Conservation (phyloP, 352 stramenopile genomes). For the Phytophthora podocarpi region DNA sequence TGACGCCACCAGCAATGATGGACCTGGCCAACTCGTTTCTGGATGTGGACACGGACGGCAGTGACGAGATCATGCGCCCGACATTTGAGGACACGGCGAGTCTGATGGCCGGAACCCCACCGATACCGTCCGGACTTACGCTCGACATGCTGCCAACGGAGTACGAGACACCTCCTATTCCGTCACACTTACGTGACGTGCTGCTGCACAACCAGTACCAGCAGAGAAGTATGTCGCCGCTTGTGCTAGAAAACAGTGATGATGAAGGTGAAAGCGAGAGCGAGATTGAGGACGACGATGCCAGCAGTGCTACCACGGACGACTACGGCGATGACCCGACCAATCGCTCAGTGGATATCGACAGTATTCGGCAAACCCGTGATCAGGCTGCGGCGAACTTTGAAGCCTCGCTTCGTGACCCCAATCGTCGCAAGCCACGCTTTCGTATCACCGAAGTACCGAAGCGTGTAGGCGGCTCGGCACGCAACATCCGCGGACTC, state of each 20-base stretch:
- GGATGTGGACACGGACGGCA: constrained; percentile 53
- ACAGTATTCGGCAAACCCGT: constrained; percentile 40
- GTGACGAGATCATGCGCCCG: constrained; percentile 45
- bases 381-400: constrained; percentile 41
- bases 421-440: constrained; percentile 21
- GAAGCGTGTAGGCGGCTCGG: constrained; percentile 16
- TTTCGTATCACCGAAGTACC: constrained; percentile 43
- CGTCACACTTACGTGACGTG: constrained; percentile 34
- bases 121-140: constrained; percentile 52
- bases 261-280: constrained; percentile 35
- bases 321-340: constrained; percentile 31
- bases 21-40: constrained; percentile 58
- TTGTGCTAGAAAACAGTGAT: constrained; percentile 19
- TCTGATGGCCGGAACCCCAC: constrained; percentile 48
- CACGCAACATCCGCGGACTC: constrained; percentile 53
- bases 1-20: constrained; percentile 38
- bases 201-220: constrained; percentile 31
- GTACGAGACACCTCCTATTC: constrained; percentile 45
- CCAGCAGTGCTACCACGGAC: constrained; percentile 43
- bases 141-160: constrained; percentile 54
- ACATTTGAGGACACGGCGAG: constrained; percentile 46
- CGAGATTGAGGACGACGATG: constrained; percentile 39
- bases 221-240: constrained; percentile 10
- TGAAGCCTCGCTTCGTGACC: constrained; percentile 43
- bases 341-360: constrained; percentile 46